Conservation (phyloP, 2,329 filamentous ascomycete species). For the Epichloe typhina region DNA sequence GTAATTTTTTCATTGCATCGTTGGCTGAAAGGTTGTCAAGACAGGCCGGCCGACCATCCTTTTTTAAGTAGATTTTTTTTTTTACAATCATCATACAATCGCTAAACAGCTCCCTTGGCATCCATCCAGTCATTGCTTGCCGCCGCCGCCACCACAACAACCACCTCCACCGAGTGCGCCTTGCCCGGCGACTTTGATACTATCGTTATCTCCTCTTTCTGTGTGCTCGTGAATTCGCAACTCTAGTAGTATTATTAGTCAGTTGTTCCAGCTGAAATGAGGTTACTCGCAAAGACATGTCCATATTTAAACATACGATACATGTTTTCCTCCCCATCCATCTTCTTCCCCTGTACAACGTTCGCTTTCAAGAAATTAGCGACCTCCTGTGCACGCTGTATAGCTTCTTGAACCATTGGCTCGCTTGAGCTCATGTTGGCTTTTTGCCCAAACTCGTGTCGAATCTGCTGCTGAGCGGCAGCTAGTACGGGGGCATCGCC, state of each 20-base stretch:
- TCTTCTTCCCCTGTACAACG: constrained; percentile 66
- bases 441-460: constrained; percentile 62
- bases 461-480: constrained; percentile 61
- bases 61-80: constrained; percentile 1
- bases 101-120: not conserved
- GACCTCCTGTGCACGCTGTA: constrained; percentile 72
- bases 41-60: not conserved
- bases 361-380: constrained; percentile 70
- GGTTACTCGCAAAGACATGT: not conserved
- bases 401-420: constrained; percentile 46
- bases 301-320: constrained; percentile 43
- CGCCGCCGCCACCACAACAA: constrained; percentile 11
- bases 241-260: constrained; percentile 34
- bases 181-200: constrained; percentile 52
- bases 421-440: constrained; percentile 43
- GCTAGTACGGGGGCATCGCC: constrained; percentile 56
- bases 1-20: not conserved
- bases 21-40: constrained; percentile 2
- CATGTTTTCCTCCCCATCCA: constrained; percentile 27
- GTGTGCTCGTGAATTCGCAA: constrained; percentile 82
- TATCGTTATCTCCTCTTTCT: constrained; percentile 87
- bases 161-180: constrained; percentile 20
- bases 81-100: constrained; percentile 11
- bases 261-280: not conserved
- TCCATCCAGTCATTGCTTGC: not conserved